Percentiles rank a stretch among this genome's conserved stretches.
Evolutionary conservation across 306 rosid species (phyloP).

Genomic region (Adenanthera pavonina): DNA sequence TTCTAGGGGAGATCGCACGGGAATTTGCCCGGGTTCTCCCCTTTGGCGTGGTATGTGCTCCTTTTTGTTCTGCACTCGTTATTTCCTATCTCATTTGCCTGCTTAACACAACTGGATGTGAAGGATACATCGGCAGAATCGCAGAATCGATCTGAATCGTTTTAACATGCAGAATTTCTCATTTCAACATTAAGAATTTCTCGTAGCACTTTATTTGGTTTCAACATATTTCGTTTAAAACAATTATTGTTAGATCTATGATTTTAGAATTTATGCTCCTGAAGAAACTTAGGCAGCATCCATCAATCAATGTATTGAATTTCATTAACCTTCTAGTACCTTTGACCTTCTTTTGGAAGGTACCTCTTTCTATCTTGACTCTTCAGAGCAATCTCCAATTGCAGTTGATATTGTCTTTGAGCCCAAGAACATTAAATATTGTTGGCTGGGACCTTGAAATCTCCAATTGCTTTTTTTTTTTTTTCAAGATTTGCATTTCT

Average conservation of each 20-base stretch:
- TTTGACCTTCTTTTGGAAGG: background rate
- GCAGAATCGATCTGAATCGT: background rate
- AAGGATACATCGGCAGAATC: slow-evolving; percentile 19
- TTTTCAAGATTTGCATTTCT: no score
- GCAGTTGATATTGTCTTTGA: background rate
- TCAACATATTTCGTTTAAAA: background rate
- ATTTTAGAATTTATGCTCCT: no score
- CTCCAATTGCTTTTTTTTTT: background rate
- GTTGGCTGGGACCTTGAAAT: background rate
- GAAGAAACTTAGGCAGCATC: no score
- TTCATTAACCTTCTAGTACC: no score
- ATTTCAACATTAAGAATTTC: no score
- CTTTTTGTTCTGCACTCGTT: slow-evolving; percentile 38
- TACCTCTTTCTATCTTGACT: background rate
- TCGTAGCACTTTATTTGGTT: no score
- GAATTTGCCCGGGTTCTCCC: slow-evolving; percentile 71
- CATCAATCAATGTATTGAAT: background rate
- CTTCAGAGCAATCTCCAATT: background rate
- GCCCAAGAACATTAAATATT: background rate
- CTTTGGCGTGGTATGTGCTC: slow-evolving; percentile 59
- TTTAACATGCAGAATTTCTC: no score
- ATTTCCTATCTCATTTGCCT: slow-evolving; percentile 5
- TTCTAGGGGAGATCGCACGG: slow-evolving; percentile 81
- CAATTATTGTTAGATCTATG: background rate
- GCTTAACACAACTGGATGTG: background rate